These are phyloP conservation scores for Macrocybe sp. DNA, from an alignment of 1,284 basidiomycete species.

Conservation along the genomic window DNA sequence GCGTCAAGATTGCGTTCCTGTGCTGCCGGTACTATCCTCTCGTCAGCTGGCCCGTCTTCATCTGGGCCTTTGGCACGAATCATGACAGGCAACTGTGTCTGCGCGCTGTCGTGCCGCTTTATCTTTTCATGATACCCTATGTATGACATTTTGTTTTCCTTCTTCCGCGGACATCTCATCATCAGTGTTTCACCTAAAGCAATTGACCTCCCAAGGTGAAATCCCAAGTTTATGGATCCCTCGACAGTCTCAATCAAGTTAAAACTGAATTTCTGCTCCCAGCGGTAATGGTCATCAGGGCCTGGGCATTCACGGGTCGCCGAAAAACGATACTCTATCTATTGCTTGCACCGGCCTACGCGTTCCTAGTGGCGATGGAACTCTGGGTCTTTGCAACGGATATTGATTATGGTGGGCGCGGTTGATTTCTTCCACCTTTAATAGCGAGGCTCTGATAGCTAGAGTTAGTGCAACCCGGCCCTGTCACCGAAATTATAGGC, in stretches of 20 bases:
- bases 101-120: constrained; percentile 5
- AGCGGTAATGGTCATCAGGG: constrained; percentile 12
- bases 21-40: constrained; percentile 13
- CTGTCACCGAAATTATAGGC: background rate
- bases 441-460: background rate
- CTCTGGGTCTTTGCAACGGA: constrained; percentile 12
- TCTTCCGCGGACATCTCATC: background rate
- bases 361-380: constrained; percentile 3
- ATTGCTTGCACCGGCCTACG: constrained; percentile 7
- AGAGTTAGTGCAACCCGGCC: background rate
- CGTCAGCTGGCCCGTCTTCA: constrained; percentile 8
- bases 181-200: background rate
- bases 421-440: background rate
- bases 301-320: constrained; percentile 14
- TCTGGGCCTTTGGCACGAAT: constrained; percentile 10
- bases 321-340: constrained; percentile 1
- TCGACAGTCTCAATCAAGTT: background rate
- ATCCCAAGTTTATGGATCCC: background rate
- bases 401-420: constrained; percentile 5
- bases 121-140: constrained; percentile 12
- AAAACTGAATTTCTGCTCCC: background rate
- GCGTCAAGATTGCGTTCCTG: constrained; percentile 9
- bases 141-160: constrained; percentile 5
- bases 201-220: constrained; percentile 8
- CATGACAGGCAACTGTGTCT: constrained; percentile 7